Base-by-base conservation (phyloP, 768 basidiomycete species). In the Mycena albidolilacea region DNA sequence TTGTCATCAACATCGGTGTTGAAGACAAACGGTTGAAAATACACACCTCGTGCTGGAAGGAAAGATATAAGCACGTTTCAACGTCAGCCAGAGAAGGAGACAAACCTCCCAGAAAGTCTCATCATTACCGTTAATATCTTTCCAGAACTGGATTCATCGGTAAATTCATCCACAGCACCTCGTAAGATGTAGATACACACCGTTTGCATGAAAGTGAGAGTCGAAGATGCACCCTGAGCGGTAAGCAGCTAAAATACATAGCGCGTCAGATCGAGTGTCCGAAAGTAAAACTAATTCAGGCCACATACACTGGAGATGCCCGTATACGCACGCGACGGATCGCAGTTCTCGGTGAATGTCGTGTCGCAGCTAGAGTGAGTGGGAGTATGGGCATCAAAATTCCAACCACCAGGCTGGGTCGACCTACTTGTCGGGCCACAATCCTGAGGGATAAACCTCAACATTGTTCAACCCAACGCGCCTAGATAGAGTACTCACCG, bases 371-470 rank as follows among this genome's bases (percentile, higher is more conserved):
- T 89, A 73, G 19, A 21, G 82, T 76, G 3, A 35, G 9, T 75
- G 37, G 79, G 84, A 15, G 82, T 80, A 37, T 84, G 83, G 74
- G 86, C 82, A 67, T 64, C 19, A 61, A 21, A 52, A 43, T 35
- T 17, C 8, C 52, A 23, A 0, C 35, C 85, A 87, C 17, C 10
- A 37, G 5, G n/a, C 14, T n/a, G 10, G 11, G 72, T 86, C 85
- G 17, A 79, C 85, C 48, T 59, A 89, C 86, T 85, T 77, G 75
- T 88, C 88, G 0, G 86, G 85, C 89, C 89, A 90, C 54, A 88
- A 79, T 83, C 89, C 87, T 75, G 48, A 15, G 17, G 19, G 48
- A 38, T 10, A 17, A 14, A 57, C 46, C 85, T 44, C 39, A 46
- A 37, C 48, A 50, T 64, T 30, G 41, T 15, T 7, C 15, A 30